phyloP scores from a whole-genome alignment of 1,284 basidiomycete genomes.

The Athelia sp. region DNA sequence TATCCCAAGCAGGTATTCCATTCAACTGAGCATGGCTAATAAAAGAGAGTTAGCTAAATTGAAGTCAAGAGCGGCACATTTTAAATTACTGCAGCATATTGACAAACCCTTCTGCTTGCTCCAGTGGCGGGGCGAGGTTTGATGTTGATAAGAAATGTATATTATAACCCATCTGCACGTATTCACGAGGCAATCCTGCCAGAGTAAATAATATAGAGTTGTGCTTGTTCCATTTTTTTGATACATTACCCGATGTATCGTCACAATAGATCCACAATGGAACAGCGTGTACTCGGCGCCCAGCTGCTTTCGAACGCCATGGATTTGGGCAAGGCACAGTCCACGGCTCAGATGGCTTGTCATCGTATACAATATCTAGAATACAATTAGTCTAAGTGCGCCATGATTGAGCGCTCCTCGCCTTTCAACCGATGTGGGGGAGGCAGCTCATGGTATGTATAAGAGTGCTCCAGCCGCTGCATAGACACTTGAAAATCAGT shows the following conservation, averaged over 20 bases:
- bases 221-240: constrained; percentile 34
- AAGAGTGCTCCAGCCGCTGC: background rate
- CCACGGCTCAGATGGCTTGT: background rate
- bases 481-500: background rate
- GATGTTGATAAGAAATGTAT: constrained; percentile 24
- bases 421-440: background rate
- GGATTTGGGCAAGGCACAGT: constrained; percentile 8
- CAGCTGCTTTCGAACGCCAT: constrained; percentile 12
- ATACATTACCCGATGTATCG: constrained; percentile 30
- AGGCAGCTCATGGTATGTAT: background rate
- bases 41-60: background rate
- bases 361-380: background rate
- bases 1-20: constrained; percentile 16
- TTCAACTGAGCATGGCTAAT: constrained; percentile 6
- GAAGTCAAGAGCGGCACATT: background rate
- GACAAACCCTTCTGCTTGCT: constrained; percentile 18
- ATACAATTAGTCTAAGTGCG: background rate
- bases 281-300: constrained; percentile 13
- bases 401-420: background rate
- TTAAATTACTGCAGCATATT: constrained; percentile 13
- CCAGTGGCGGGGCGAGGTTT: constrained; percentile 19
- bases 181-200: constrained; percentile 21
- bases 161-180: constrained; percentile 20
- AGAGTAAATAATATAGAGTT: constrained; percentile 25
- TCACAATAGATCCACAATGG: constrained; percentile 29